Conservation (phyloP, 257 asterid genomes). For the Scutellaria galericulata region DNA sequence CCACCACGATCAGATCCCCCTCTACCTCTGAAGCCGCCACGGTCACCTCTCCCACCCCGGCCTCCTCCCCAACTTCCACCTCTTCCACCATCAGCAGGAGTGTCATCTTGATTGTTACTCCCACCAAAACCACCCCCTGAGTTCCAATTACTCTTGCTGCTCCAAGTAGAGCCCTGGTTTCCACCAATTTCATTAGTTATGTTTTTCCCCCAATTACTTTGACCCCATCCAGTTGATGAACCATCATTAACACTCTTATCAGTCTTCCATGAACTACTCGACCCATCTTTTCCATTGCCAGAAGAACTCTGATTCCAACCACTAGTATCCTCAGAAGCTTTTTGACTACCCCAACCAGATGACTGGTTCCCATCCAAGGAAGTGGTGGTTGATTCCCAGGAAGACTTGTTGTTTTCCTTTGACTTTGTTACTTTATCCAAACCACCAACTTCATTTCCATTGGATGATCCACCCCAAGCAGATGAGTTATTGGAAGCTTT, state of each 20-base stretch:
- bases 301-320: constrained; percentile 38
- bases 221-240: constrained; percentile 74
- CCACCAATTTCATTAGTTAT: constrained; percentile 51
- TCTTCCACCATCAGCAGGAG: constrained; percentile 55
- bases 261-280: constrained; percentile 43
- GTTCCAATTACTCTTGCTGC: constrained; percentile 69
- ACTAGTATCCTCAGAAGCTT: constrained; percentile 41
- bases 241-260: constrained; percentile 48
- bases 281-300: constrained; percentile 35
- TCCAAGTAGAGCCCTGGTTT: constrained; percentile 58
- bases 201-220: constrained; percentile 61
- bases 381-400: constrained; percentile 41
- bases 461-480: constrained; percentile 50
- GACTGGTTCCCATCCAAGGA: constrained; percentile 44
- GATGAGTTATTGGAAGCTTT: constrained; percentile 35
- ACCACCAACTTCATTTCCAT: constrained; percentile 42
- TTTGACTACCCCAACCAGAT: constrained; percentile 50
- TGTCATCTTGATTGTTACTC: constrained; percentile 48
- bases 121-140: constrained; percentile 59
- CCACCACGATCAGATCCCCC: constrained; percentile 65
- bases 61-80: constrained; percentile 80
- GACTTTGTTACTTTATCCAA: constrained; percentile 45
- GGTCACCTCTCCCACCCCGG: constrained; percentile 59
- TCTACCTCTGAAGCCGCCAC: constrained; percentile 60
- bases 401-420: constrained; percentile 34